phyloP scores from a whole-genome alignment of 108 stramenopile genomes.

The Heterococcus sp. region DNA sequence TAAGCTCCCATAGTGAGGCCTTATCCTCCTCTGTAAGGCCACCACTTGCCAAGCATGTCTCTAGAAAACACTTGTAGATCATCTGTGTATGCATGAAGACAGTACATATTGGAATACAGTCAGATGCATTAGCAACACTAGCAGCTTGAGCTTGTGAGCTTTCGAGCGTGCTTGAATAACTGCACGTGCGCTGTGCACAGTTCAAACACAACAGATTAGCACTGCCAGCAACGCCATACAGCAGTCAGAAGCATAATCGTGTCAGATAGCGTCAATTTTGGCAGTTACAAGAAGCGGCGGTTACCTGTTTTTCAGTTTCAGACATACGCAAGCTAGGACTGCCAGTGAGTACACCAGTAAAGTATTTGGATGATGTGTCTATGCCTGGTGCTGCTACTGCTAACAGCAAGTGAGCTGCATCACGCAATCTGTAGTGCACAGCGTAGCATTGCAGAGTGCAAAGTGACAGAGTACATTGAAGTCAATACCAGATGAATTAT shows the following conservation, averaged over 20 bases:
- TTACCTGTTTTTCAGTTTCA: conserved; percentile 13
- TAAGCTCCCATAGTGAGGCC: conserved; percentile 9
- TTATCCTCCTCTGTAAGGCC: conserved; percentile 33
- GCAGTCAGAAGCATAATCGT: too few species aligned
- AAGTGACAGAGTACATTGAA: neutral
- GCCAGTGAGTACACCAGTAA: conserved; percentile 23
- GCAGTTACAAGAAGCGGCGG: too few species aligned
- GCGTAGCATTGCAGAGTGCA: neutral
- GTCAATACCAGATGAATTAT: too few species aligned
- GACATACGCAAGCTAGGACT: conserved; percentile 16
- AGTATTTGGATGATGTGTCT: conserved; percentile 7
- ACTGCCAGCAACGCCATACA: too few species aligned
- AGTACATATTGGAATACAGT: too few species aligned
- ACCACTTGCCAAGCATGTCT: neutral
- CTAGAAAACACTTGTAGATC: conserved; percentile 1
- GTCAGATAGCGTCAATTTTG: too few species aligned
- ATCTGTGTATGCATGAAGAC: neutral
- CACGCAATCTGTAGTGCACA: neutral
- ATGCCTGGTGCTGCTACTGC: neutral
- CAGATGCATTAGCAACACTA: too few species aligned
- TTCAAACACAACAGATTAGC: too few species aligned
- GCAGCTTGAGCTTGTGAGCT: too few species aligned
- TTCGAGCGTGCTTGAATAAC: too few species aligned
- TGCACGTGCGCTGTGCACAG: too few species aligned
- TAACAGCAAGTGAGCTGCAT: neutral